Evolutionary conservation across 768 basidiomycete species (phyloP).

Genomic region (Aureoboletus auriporus): DNA sequence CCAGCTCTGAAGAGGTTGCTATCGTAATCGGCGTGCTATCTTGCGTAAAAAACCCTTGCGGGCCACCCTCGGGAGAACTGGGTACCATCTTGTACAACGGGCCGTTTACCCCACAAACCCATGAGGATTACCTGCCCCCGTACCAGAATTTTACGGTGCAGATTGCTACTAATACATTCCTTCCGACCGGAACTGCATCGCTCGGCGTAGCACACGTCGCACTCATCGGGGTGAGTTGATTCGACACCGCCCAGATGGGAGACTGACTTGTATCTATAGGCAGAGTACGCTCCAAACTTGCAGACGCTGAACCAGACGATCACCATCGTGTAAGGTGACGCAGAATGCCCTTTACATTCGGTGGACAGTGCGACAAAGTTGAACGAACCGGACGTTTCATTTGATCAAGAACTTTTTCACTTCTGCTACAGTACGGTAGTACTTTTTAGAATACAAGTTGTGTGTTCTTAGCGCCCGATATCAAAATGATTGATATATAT

Average conservation of each 20-base stretch:
- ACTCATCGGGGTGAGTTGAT: slow-evolving; percentile 37
- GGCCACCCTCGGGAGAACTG: slow-evolving; percentile 26
- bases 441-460: no score
- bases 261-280: slow-evolving; percentile 23
- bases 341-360: background rate
- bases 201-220: slow-evolving; percentile 36
- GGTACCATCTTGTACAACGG: slow-evolving; percentile 48
- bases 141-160: slow-evolving; percentile 44
- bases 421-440: no score
- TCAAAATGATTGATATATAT: no score
- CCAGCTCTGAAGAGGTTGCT: slow-evolving; percentile 41
- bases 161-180: slow-evolving; percentile 26
- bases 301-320: slow-evolving; percentile 33
- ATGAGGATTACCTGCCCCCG: slow-evolving; percentile 30
- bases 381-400: no score
- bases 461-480: no score
- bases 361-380: no score
- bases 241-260: background rate
- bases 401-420: no score
- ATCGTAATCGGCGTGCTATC: slow-evolving; percentile 42
- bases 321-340: slow-evolving; percentile 15
- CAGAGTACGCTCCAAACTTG: slow-evolving; percentile 24
- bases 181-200: slow-evolving; percentile 29
- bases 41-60: slow-evolving; percentile 30
- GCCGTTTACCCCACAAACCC: slow-evolving; percentile 35